Conservation (phyloP, 768 basidiomycete genomes). For the Lactarius deliciosus region DNA sequence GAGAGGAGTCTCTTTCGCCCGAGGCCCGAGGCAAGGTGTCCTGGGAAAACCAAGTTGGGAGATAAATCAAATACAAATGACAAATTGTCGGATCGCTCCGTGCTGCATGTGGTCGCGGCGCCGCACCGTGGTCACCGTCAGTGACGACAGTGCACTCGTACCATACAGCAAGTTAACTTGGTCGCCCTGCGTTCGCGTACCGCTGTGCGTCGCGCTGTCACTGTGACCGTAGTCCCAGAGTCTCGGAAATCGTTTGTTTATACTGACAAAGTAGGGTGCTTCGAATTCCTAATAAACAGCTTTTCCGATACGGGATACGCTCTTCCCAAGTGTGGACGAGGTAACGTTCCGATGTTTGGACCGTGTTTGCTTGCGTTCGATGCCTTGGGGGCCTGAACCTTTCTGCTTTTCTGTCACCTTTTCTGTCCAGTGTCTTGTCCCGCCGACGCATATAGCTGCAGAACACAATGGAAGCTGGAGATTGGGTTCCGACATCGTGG, state of each 20-base stretch:
- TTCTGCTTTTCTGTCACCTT: background rate
- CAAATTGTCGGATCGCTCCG: background rate
- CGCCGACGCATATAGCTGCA: background rate
- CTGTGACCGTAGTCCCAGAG: background rate
- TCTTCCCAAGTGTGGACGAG: background rate
- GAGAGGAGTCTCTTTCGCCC: too few relatives aligned
- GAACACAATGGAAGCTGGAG: conserved; percentile 4
- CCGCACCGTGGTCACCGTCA: too few relatives aligned
- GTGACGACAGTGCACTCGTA: too few relatives aligned
- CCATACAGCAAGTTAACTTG: background rate
- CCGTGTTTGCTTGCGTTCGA: background rate
- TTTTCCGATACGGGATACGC: background rate
- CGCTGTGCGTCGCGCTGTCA: background rate
- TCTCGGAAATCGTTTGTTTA: background rate
- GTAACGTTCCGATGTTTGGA: background rate
- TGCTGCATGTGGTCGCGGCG: too few relatives aligned
- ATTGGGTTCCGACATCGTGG: conserved; percentile 83
- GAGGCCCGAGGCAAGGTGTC: too few relatives aligned
- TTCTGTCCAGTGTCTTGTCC: background rate
- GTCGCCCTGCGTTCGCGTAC: background rate
- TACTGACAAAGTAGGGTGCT: background rate
- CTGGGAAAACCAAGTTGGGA: too few relatives aligned
- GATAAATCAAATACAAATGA: background rate
- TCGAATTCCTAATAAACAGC: background rate
- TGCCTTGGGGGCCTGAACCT: background rate